Evolutionary conservation across 78 protist species (phyloP).

Genomic region (Anaeramoeba ignava): DNA sequence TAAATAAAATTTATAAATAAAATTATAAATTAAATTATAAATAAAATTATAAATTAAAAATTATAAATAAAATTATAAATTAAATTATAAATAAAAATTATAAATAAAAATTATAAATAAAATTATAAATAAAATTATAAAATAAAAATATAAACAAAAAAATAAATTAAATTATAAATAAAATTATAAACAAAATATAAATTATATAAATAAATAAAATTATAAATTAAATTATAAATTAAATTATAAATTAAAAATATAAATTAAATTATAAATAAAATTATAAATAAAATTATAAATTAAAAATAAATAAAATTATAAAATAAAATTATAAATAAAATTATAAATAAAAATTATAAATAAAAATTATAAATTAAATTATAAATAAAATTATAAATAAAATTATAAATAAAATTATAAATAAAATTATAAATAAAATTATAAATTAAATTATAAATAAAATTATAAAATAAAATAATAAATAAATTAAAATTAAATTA

Average conservation of each 20-base stretch:
- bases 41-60: not conserved
- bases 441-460: not conserved
- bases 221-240: not conserved
- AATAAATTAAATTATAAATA: not conserved
- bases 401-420: constrained; percentile 3
- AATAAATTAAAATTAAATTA: not conserved
- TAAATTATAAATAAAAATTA: not conserved
- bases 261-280: not conserved
- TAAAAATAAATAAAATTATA: not conserved
- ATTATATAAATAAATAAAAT: not conserved
- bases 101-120: not conserved
- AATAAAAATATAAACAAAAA: not conserved
- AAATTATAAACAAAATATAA: constrained; percentile 4
- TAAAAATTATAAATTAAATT: not conserved
- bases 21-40: not conserved
- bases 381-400: not conserved
- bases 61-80: not conserved
- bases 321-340: not conserved
- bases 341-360: not conserved
- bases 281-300: not conserved
- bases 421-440: not conserved
- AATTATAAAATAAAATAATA: not conserved
- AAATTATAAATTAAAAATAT: not conserved
- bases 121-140: not conserved
- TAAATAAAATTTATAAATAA: not conserved